Evolutionary conservation across 805 yeast genomes (phyloP).

Genomic region (Barnettozyma populi): DNA sequence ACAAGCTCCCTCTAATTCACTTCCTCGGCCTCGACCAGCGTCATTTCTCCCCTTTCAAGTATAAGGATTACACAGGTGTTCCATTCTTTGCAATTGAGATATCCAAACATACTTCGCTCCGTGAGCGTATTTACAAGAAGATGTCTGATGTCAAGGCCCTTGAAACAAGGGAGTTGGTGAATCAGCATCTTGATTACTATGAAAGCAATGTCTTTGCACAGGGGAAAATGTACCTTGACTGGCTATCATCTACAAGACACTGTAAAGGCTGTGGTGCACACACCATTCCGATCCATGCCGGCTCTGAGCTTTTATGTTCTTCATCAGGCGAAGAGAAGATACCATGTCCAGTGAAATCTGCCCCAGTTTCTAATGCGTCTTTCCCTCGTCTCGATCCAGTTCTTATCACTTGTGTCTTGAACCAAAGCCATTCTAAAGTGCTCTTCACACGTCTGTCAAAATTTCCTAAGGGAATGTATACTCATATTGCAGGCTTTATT

Average conservation of each 20-base stretch:
- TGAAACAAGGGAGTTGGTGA: slow-evolving; percentile 19
- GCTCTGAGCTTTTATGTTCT: slow-evolving; percentile 53
- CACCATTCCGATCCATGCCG: slow-evolving; percentile 60
- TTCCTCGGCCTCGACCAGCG: slow-evolving; percentile 40
- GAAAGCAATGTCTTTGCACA: slow-evolving; percentile 74
- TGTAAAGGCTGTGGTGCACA: slow-evolving; percentile 84
- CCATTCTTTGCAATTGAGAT: slow-evolving; percentile 65
- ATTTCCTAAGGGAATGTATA: slow-evolving; percentile 50
- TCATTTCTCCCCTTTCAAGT: slow-evolving; percentile 33
- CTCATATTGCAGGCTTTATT: slow-evolving; percentile 92
- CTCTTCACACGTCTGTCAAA: slow-evolving; percentile 66
- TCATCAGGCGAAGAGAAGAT: slow-evolving; percentile 11
- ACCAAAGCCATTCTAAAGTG: slow-evolving; percentile 52
- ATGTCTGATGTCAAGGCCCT: slow-evolving; percentile 9
- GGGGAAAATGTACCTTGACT: slow-evolving; percentile 78
- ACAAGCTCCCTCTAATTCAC: slow-evolving; percentile 19
- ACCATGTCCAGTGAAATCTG: slow-evolving; percentile 20
- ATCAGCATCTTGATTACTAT: slow-evolving; percentile 22
- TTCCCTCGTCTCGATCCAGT: slow-evolving; percentile 95
- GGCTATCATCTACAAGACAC: slow-evolving; percentile 67
- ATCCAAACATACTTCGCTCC: slow-evolving; percentile 25
- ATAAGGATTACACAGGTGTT: slow-evolving; percentile 50
- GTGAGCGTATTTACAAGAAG: slow-evolving; percentile 3
- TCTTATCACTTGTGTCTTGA: slow-evolving; percentile 73
- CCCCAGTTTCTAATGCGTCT: slow-evolving; percentile 65